A percentile compares a stretch with the other conserved stretches of the same genome.
phyloP scores from a whole-genome alignment of 441 rosid species.

The Flueggea neowawraea region DNA sequence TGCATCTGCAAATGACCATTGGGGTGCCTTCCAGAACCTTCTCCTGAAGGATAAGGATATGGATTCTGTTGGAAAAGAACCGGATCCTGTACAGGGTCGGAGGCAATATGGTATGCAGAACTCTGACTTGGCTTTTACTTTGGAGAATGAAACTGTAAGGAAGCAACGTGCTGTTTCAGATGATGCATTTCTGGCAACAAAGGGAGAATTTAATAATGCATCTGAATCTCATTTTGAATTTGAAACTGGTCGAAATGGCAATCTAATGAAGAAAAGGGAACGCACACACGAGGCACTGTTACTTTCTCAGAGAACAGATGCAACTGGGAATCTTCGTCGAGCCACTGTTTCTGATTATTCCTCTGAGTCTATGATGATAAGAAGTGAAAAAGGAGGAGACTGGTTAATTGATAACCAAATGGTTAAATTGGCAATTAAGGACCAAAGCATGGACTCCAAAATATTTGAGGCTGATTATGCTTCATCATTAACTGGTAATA shows the following conservation, averaged over 20 bases:
- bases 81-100: slow-evolving; percentile 21
- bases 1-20: slow-evolving; percentile 30
- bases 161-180: slow-evolving; percentile 39
- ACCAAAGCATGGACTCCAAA: slow-evolving; percentile 35
- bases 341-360: slow-evolving; percentile 37
- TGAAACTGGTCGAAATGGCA: slow-evolving; percentile 40
- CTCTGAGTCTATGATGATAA: slow-evolving; percentile 39
- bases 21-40: slow-evolving; percentile 90
- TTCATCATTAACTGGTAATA: slow-evolving; percentile 29
- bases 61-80: too few species aligned
- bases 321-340: slow-evolving; percentile 24
- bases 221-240: slow-evolving; percentile 31
- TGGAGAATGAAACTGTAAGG: slow-evolving; percentile 37
- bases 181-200: slow-evolving; percentile 57
- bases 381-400: slow-evolving; percentile 56
- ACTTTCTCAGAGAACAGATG: slow-evolving; percentile 36
- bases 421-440: slow-evolving; percentile 29
- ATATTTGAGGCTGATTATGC: slow-evolving; percentile 42
- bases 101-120: slow-evolving; percentile 30
- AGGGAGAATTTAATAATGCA: slow-evolving; percentile 33
- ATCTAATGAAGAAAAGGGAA: slow-evolving; percentile 34
- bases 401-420: slow-evolving; percentile 54
- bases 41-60: slow-evolving; percentile 60
- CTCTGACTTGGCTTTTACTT: slow-evolving; percentile 21
- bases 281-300: slow-evolving; percentile 47